Evolutionary conservation across 768 basidiomycete genomes (phyloP).

Genomic region (Lactarius akahatsu): DNA sequence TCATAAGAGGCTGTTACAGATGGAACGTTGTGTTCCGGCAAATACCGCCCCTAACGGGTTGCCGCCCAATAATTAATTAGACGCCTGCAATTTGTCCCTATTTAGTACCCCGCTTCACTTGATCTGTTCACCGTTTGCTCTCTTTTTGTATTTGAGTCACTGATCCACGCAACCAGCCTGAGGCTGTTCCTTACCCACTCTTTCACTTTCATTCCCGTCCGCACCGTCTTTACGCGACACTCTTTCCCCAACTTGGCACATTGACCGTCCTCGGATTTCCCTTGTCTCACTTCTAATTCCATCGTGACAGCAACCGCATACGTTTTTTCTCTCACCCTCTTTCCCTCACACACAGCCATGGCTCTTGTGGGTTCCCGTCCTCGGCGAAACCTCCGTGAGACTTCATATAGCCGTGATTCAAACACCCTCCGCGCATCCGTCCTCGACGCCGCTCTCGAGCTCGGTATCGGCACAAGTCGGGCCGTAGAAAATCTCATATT

Average conservation of each 20-base stretch:
- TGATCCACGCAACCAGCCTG: neutral
- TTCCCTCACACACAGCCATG: neutral
- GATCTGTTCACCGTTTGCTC: neutral
- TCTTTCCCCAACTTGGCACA: neutral
- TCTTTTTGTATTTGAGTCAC: neutral
- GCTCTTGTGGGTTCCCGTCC: conserved; percentile 12
- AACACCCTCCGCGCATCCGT: conserved; percentile 68
- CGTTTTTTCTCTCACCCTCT: neutral
- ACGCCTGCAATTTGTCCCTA: neutral
- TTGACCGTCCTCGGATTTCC: neutral
- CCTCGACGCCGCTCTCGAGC: conserved; percentile 66
- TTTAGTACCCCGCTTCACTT: neutral
- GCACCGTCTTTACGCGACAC: neutral
- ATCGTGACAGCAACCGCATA: neutral
- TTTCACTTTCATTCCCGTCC: neutral
- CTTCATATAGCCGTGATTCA: conserved; percentile 45
- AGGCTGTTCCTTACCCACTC: neutral
- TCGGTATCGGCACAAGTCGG: conserved; percentile 59
- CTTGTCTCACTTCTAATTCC: neutral
- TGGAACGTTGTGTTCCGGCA: neutral
- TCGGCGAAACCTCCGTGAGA: conserved; percentile 6
- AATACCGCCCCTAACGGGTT: neutral
- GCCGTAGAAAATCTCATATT: conserved; percentile 74
- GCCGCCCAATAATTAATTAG: neutral
- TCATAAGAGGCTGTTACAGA: neutral